These are phyloP conservation scores for Salix brachista DNA, from an alignment of 345 rosid genomes.

Conservation along the genomic window DNA sequence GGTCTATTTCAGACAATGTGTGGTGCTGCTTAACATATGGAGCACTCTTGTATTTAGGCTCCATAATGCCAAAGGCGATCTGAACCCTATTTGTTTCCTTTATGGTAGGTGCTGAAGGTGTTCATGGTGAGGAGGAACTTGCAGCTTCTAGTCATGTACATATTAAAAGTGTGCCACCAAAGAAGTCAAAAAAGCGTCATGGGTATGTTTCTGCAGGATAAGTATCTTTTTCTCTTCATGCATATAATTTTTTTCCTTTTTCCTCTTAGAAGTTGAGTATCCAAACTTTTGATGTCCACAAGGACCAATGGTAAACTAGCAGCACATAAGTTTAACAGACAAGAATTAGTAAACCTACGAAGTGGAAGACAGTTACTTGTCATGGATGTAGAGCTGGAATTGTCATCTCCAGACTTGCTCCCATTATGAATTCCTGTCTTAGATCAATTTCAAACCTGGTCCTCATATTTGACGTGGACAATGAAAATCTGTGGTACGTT, in stretches of 20 bases:
- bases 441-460: background rate
- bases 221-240: constrained; percentile 3
- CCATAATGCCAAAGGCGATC: background rate
- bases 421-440: background rate
- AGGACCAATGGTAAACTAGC: background rate
- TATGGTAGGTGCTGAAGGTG: constrained; percentile 20
- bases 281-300: constrained; percentile 6
- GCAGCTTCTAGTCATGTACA: constrained; percentile 20
- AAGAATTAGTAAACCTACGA: background rate
- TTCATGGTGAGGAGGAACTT: constrained; percentile 19
- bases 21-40: background rate
- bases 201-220: constrained; percentile 52
- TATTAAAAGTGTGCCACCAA: constrained; percentile 51
- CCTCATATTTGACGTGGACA: background rate
- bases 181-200: constrained; percentile 71
- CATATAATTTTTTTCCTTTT: background rate
- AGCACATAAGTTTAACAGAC: background rate
- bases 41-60: background rate
- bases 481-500: background rate
- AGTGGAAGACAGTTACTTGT: background rate
- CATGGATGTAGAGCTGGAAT: too few relatives aligned
- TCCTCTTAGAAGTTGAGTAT: background rate
- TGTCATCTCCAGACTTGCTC: too few relatives aligned
- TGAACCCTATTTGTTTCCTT: background rate
- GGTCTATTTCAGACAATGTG: background rate